A percentile compares a stretch with the other conserved stretches of the same genome.
Conservation (phyloP, 2,329 filamentous ascomycete genomes). For the Penicillium freii region DNA sequence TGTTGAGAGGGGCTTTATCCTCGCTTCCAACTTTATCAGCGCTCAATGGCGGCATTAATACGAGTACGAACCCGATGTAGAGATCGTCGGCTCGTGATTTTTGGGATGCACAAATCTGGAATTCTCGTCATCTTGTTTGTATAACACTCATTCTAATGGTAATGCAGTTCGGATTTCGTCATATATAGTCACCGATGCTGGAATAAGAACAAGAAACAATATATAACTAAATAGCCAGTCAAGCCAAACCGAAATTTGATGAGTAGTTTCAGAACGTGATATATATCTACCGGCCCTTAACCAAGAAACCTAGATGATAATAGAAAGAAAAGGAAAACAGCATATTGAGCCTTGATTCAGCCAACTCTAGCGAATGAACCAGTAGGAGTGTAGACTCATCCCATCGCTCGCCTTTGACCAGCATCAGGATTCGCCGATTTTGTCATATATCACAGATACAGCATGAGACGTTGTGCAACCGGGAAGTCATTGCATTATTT, state of each 20-base stretch:
- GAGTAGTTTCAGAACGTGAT: not conserved
- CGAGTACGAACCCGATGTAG: conserved; percentile 3
- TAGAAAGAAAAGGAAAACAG: not conserved
- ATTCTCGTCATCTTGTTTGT: not conserved
- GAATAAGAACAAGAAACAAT: not conserved
- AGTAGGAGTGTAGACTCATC: not conserved
- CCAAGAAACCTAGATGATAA: not conserved
- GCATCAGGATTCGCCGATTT: not conserved
- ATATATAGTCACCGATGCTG: not conserved
- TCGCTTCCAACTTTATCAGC: not conserved
- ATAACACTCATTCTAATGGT: not conserved
- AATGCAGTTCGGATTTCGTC: not conserved
- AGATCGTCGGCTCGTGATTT: not conserved
- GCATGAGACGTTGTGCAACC: not conserved
- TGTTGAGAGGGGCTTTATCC: not conserved
- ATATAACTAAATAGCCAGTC: not conserved
- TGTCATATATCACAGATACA: not conserved
- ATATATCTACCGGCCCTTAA: not conserved
- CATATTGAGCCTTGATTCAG: not conserved
- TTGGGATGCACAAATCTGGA: not conserved
- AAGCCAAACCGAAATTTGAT: not conserved
- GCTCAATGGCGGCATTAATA: not conserved
- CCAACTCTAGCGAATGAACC: not conserved
- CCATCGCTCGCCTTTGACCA: not conserved
- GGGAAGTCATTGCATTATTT: not conserved